Conservation (phyloP, 2,329 filamentous ascomycete species). For the Cladosporium sp. region DNA sequence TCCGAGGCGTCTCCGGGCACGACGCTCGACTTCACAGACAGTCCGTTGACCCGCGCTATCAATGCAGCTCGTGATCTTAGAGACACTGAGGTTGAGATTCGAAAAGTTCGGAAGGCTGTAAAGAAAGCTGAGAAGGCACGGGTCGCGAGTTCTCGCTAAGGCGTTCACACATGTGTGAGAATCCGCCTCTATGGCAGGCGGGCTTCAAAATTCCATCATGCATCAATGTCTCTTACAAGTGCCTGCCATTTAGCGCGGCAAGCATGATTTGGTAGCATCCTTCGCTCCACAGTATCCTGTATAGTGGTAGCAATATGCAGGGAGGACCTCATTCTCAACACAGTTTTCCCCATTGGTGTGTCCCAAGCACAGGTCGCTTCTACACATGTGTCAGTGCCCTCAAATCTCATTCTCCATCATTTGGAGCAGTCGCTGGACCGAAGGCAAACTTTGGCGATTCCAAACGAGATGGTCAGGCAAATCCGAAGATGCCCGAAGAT, state of each 20-base stretch:
- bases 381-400: not conserved
- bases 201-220: no score
- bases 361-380: no score
- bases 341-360: not conserved
- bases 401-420: not conserved
- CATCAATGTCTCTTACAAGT: no score
- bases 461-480: not conserved
- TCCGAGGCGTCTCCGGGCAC: not conserved
- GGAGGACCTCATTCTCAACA: no score
- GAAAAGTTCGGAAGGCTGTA: conserved; percentile 49
- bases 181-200: no score
- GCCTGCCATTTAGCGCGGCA: no score
- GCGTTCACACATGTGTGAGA: not conserved
- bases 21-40: not conserved
- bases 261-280: no score
- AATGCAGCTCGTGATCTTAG: conserved; percentile 59
- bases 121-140: conserved; percentile 32
- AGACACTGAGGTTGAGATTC: conserved; percentile 64
- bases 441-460: not conserved
- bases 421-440: not conserved
- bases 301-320: no score
- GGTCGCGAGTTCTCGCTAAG: not conserved
- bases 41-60: conserved; percentile 54
- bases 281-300: no score
- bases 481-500: not conserved